Percentiles rank a stretch among this genome's conserved stretches.
Conservation (phyloP, 2,329 filamentous ascomycete species). For the Trichoderma pleuroti region DNA sequence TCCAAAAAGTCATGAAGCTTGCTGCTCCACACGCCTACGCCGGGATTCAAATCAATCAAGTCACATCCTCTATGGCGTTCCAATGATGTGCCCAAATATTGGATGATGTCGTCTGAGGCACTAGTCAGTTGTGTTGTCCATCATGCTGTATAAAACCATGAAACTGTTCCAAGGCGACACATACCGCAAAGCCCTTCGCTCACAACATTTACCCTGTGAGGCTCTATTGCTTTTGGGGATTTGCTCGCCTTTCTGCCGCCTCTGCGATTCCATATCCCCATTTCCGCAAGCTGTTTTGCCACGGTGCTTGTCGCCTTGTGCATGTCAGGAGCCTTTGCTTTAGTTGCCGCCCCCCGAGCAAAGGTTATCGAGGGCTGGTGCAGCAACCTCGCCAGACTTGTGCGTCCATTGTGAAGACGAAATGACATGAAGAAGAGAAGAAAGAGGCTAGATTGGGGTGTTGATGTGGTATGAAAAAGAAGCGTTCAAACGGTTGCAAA, state of each 20-base stretch:
- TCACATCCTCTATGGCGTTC: slow-evolving; percentile 73
- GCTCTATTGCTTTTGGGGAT: slow-evolving; percentile 24
- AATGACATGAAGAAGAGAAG: slow-evolving; percentile 19
- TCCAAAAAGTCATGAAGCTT: slow-evolving; percentile 71
- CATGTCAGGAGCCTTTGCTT: slow-evolving; percentile 19
- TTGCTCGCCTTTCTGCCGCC: slow-evolving; percentile 20
- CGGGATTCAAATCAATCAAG: slow-evolving; percentile 83
- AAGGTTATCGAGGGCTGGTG: slow-evolving; percentile 9
- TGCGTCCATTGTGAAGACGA: slow-evolving; percentile 12
- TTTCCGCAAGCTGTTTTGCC: slow-evolving; percentile 28
- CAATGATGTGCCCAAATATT: slow-evolving; percentile 67
- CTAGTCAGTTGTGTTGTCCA: background rate
- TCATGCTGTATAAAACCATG: background rate
- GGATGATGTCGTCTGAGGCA: slow-evolving; percentile 60
- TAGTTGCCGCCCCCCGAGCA: slow-evolving; percentile 13
- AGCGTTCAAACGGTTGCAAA: background rate
- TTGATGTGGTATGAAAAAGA: background rate
- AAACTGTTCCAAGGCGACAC: slow-evolving; percentile 13
- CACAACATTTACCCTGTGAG: slow-evolving; percentile 50
- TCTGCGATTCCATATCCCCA: slow-evolving; percentile 27
- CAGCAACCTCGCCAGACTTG: slow-evolving; percentile 18
- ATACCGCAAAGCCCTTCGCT: slow-evolving; percentile 49
- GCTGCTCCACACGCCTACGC: slow-evolving; percentile 71
- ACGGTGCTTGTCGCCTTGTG: slow-evolving; percentile 21
- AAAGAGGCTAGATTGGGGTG: background rate